Conservation (phyloP, 106 monocot species). For the Chionographis japonica region DNA sequence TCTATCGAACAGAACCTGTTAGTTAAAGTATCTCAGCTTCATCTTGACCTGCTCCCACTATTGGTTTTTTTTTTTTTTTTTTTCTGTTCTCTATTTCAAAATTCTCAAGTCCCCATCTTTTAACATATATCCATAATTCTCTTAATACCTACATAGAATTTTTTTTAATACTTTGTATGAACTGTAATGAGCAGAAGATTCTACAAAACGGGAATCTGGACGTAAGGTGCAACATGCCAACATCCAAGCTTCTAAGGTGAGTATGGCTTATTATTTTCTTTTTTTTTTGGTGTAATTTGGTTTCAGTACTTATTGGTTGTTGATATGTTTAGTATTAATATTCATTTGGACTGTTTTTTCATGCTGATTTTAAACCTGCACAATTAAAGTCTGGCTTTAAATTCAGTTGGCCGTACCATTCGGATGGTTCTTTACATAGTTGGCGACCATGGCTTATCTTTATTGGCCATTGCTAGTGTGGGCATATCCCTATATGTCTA, state of each 20-base stretch:
- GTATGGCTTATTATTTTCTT: not conserved
- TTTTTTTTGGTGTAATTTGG: not conserved
- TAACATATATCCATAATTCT: not conserved
- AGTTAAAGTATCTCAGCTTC: too few species aligned
- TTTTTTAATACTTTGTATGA: not conserved
- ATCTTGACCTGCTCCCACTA: too few species aligned
- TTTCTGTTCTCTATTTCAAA: not conserved
- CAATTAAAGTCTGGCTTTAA: too few species aligned
- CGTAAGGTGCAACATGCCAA: slow-evolving; percentile 90
- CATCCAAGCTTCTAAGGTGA: slow-evolving; percentile 93
- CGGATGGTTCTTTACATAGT: too few species aligned
- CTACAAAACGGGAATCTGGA: slow-evolving; percentile 85
- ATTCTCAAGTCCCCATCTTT: not conserved
- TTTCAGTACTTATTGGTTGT: not conserved
- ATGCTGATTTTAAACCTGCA: too few species aligned
- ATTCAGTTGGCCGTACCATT: too few species aligned
- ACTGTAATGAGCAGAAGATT: slow-evolving; percentile 70
- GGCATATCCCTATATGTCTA: too few species aligned
- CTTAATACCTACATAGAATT: not conserved
- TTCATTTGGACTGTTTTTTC: too few species aligned
- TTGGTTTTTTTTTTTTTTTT: not conserved
- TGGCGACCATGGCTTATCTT: too few species aligned
- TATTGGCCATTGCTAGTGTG: too few species aligned
- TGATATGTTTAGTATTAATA: too few species aligned
- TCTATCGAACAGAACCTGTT: too few species aligned